Evolutionary conservation across 1,284 basidiomycete species (phyloP).

Genomic region (Rhodotorula sp.): DNA sequence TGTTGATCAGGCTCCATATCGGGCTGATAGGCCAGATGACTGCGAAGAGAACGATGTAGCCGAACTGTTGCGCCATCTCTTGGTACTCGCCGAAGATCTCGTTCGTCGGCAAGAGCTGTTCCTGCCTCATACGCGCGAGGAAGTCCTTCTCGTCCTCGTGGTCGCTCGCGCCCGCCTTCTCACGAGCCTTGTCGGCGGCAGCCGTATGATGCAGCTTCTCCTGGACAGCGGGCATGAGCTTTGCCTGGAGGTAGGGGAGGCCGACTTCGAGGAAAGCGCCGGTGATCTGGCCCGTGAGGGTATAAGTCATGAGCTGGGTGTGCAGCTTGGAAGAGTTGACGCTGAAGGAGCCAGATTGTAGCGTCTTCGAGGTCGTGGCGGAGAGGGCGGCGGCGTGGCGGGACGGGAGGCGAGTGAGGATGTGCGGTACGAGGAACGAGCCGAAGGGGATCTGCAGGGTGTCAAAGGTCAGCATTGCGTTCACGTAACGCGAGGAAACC

Average conservation of each 20-base stretch:
- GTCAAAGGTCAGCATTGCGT: neutral
- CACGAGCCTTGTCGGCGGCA: neutral
- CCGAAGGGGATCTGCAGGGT: constrained; percentile 70
- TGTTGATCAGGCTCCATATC: constrained; percentile 56
- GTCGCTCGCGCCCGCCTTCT: constrained; percentile 58
- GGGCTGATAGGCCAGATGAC: constrained; percentile 89
- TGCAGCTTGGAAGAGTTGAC: constrained; percentile 65
- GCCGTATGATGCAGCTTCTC: constrained; percentile 12
- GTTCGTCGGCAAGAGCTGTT: constrained; percentile 71
- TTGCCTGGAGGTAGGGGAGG: constrained; percentile 62
- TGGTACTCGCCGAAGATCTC: constrained; percentile 56
- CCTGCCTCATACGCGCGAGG: constrained; percentile 69
- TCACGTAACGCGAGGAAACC: neutral
- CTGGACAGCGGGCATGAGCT: constrained; percentile 36
- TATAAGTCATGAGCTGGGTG: constrained; percentile 91
- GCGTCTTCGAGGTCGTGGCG: constrained; percentile 15
- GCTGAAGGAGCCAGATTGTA: constrained; percentile 44
- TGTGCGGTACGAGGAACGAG: constrained; percentile 47
- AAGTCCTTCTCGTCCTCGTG: constrained; percentile 63
- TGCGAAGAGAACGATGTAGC: constrained; percentile 86
- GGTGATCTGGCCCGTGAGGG: constrained; percentile 81
- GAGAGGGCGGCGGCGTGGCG: constrained; percentile 37
- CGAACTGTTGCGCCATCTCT: constrained; percentile 60
- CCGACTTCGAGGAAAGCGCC: constrained; percentile 80
- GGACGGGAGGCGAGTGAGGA: constrained; percentile 61